Evolutionary conservation across 1,284 basidiomycete genomes (phyloP).

Genomic region (Laetiporus sulphureus): DNA sequence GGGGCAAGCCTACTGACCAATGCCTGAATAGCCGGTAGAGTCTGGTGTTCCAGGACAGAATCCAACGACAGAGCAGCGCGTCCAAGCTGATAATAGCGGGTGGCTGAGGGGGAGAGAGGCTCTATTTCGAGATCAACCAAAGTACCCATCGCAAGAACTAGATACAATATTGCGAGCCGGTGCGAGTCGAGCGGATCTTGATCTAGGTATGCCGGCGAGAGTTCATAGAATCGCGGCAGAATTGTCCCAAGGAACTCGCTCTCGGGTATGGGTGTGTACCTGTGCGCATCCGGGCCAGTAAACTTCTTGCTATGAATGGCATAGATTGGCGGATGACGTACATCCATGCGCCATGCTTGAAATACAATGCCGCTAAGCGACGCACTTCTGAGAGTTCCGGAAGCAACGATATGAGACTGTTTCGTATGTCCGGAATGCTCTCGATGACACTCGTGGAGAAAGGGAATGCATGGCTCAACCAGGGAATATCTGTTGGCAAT

Average conservation of each 20-base stretch:
- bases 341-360: conserved; percentile 64
- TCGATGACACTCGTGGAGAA: conserved; percentile 40
- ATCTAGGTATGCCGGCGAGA: conserved; percentile 27
- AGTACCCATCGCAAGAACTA: conserved; percentile 29
- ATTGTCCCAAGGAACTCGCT: conserved; percentile 45
- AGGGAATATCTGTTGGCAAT: conserved; percentile 46
- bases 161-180: conserved; percentile 29
- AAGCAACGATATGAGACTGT: conserved; percentile 37
- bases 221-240: conserved; percentile 47
- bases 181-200: conserved; percentile 42
- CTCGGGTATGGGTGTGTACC: conserved; percentile 57
- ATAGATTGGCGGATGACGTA: conserved; percentile 28
- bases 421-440: conserved; percentile 36
- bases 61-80: conserved; percentile 53
- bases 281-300: conserved; percentile 20
- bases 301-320: conserved; percentile 6
- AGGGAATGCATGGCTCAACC: conserved; percentile 55
- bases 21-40: conserved; percentile 55
- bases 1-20: conserved; percentile 36
- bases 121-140: conserved; percentile 39
- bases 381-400: conserved; percentile 39
- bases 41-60: conserved; percentile 56
- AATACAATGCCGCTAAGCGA: conserved; percentile 45
- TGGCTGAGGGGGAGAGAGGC: conserved; percentile 43
- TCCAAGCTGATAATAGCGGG: conserved; percentile 52